Evolutionary conservation across 352 stramenopile species (phyloP).

Genomic region (Pythium rhizo-oryzae): DNA sequence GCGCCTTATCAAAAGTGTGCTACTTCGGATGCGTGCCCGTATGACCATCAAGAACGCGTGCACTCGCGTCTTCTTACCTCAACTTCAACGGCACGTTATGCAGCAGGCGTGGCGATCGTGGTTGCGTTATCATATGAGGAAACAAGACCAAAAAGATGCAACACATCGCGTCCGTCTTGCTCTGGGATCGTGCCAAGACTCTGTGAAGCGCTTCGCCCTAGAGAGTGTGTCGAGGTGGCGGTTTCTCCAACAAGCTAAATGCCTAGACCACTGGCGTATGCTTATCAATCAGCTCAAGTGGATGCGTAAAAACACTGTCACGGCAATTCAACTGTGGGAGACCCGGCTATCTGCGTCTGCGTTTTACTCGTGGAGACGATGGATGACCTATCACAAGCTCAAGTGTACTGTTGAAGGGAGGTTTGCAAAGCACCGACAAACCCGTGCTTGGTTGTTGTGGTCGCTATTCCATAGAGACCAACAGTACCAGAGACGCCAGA

Average conservation of each 20-base stretch:
- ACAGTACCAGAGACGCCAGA: neutral
- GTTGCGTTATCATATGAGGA: neutral
- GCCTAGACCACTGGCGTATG: conserved; percentile 10
- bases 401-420: conserved; percentile 3
- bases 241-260: neutral
- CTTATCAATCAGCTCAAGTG: neutral
- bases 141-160: neutral
- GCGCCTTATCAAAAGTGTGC: neutral
- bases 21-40: conserved; percentile 12
- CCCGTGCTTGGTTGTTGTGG: conserved; percentile 13
- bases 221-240: conserved; percentile 6
- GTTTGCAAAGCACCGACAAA: neutral
- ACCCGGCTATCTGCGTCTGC: neutral
- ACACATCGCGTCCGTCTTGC: neutral
- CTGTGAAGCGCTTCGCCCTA: neutral
- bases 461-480: neutral
- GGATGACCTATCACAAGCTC: neutral
- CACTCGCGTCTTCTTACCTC: conserved; percentile 12
- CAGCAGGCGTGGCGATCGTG: conserved; percentile 4
- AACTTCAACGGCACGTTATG: conserved; percentile 14
- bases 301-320: conserved; percentile 14
- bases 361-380: conserved; percentile 14
- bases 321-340: conserved; percentile 17
- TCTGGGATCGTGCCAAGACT: neutral
- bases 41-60: conserved; percentile 17